phyloP scores from a whole-genome alignment of 2,329 filamentous ascomycete genomes.

The Fusarium odoratissimum region DNA sequence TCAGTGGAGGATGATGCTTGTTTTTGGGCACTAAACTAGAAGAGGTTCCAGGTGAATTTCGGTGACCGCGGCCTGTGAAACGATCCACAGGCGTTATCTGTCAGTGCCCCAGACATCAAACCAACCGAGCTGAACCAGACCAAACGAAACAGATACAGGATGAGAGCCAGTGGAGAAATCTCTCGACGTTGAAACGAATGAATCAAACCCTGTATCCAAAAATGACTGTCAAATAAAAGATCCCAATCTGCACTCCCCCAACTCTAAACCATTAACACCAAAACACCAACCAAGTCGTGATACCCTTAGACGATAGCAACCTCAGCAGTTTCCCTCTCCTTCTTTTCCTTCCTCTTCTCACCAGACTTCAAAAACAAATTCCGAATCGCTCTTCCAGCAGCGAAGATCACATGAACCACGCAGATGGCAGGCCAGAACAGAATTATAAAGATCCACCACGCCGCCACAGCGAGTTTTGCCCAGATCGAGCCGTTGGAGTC shows the following conservation, averaged over 20 bases:
- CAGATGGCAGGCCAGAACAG: conserved; percentile 68
- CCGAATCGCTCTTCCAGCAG: conserved; percentile 52
- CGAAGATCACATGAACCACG: conserved; percentile 77
- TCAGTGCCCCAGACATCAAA: background rate
- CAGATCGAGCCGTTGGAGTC: conserved; percentile 36
- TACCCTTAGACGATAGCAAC: conserved; percentile 3
- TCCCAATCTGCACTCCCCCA: background rate
- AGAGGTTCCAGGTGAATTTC: conserved; percentile 6
- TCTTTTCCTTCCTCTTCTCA: conserved; percentile 49
- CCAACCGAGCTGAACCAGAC: background rate
- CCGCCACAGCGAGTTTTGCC: conserved; percentile 39
- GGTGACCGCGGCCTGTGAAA: background rate
- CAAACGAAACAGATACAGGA: background rate
- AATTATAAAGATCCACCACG: conserved; percentile 48
- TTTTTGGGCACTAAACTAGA: conserved; percentile 26
- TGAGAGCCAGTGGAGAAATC: background rate
- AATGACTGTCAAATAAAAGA: background rate
- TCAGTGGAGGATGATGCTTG: conserved; percentile 6
- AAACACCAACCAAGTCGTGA: conserved; percentile 4
- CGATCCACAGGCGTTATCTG: conserved; percentile 4
- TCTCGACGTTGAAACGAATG: conserved; percentile 16
- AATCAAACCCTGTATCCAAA: conserved; percentile 7
- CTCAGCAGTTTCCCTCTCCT: background rate
- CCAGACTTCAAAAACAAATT: conserved; percentile 59
- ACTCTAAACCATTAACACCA: background rate